Conservation (phyloP, 2,329 filamentous ascomycete species). For the Diaporthe vaccinii region DNA sequence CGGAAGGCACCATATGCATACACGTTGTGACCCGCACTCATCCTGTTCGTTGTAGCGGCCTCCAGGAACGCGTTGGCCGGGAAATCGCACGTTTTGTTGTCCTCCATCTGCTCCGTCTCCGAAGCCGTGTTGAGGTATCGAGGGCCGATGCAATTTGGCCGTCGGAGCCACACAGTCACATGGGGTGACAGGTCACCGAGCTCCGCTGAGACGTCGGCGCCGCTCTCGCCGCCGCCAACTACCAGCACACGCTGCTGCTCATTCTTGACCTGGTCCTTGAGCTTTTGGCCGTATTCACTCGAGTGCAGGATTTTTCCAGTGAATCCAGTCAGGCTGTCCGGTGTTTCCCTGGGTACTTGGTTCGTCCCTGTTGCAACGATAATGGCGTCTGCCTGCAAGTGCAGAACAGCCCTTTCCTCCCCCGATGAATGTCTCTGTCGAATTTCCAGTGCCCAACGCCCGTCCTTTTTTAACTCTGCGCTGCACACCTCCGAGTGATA, state of each 20-base stretch:
- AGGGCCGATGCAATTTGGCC: neutral
- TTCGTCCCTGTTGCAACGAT: constrained; percentile 12
- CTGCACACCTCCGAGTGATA: neutral
- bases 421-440: neutral
- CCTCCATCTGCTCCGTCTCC: constrained; percentile 2
- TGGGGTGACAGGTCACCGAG: neutral
- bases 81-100: constrained; percentile 1
- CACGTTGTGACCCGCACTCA: neutral
- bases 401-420: neutral
- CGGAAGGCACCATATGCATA: neutral
- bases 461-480: neutral
- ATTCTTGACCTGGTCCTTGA: constrained; percentile 7
- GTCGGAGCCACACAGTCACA: constrained; percentile 2
- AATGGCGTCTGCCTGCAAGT: constrained; percentile 6
- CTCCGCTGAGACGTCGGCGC: constrained; percentile 13
- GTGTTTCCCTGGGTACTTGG: neutral
- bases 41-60: neutral
- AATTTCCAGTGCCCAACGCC: neutral
- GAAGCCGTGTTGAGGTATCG: constrained; percentile 11
- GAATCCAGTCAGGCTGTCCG: neutral
- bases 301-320: constrained; percentile 9
- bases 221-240: constrained; percentile 1
- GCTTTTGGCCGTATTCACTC: neutral
- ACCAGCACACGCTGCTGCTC: constrained; percentile 2
- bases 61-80: constrained; percentile 13